phyloP scores from a whole-genome alignment of 352 stramenopile species.

The Phytophthora boehmeriae region DNA sequence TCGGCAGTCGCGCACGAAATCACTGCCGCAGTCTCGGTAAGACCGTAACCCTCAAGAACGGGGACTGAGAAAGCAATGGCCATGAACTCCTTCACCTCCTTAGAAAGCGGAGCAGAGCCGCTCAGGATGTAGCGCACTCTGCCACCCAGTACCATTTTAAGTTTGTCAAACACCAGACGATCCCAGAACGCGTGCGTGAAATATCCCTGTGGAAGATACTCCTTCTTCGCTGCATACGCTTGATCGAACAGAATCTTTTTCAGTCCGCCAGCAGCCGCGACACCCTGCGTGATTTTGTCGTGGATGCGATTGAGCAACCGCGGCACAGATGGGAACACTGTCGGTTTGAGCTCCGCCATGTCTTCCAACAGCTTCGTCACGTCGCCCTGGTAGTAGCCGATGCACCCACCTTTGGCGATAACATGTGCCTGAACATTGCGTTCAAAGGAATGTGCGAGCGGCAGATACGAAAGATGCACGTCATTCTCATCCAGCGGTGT shows the following conservation, averaged over 20 bases:
- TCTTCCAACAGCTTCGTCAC: constrained; percentile 92
- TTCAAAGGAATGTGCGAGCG: constrained; percentile 95
- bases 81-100: constrained; percentile 94
- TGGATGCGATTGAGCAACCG: constrained; percentile 96
- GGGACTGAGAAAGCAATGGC: constrained; percentile 88
- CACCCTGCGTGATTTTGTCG: constrained; percentile 89
- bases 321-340: constrained; percentile 92
- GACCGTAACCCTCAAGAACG: constrained; percentile 94
- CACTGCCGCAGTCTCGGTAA: constrained; percentile 92
- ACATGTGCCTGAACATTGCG: constrained; percentile 55
- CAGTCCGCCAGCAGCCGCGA: constrained; percentile 77
- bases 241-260: constrained; percentile 91
- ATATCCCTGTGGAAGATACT: constrained; percentile 42
- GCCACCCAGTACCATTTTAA: constrained; percentile 90
- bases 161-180: constrained; percentile 93
- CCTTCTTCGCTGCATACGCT: constrained; percentile 82
- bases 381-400: constrained; percentile 94
- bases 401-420: constrained; percentile 74
- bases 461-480: constrained; percentile 93
- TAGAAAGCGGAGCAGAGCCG: constrained; percentile 90
- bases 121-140: constrained; percentile 91
- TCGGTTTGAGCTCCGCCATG: constrained; percentile 88
- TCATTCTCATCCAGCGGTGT: constrained; percentile 29
- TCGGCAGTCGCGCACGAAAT: constrained; percentile 68
- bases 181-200: constrained; percentile 88